Conservation (phyloP, 208 protist genomes). For the Acanthamoeba pearcei region DNA sequence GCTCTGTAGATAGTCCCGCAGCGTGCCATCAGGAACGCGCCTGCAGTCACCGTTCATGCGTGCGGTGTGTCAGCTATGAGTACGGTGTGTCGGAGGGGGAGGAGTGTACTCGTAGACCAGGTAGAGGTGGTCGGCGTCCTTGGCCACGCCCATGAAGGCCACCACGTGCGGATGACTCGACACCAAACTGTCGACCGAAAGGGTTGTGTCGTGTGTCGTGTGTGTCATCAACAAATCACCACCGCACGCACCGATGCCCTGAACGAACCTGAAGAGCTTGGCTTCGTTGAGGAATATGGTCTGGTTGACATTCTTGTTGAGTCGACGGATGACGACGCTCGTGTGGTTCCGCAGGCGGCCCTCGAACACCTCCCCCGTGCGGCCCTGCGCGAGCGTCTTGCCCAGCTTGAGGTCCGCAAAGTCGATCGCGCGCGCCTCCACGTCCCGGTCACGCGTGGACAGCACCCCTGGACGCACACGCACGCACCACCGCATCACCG, state of each 20-base stretch:
- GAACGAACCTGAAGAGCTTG: conserved; percentile 13
- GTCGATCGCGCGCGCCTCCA: conserved; percentile 10
- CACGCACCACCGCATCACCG: too few relatives aligned
- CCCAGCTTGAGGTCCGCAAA: not conserved
- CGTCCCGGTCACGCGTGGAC: not conserved
- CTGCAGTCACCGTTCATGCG: not conserved
- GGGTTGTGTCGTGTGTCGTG: not conserved
- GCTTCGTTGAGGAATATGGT: not conserved
- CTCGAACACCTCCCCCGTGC: not conserved
- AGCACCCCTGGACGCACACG: not conserved
- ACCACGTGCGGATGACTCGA: conserved; percentile 24
- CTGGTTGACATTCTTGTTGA: conserved; percentile 12
- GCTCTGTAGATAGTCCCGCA: conserved; percentile 8
- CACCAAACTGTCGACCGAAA: not conserved
- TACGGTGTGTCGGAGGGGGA: not conserved
- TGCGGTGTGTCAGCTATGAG: not conserved
- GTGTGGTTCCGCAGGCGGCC: conserved; percentile 12
- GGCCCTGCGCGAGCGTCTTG: not conserved
- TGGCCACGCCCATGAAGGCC: not conserved
- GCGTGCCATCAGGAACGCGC: conserved; percentile 24
- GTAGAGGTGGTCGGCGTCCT: conserved; percentile 21
- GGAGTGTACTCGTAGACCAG: not conserved
- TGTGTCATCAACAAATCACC: not conserved
- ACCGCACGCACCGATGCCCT: not conserved
- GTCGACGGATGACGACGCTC: conserved; percentile 31